A percentile compares a stretch with the other conserved stretches of the same genome.
phyloP scores from a whole-genome alignment of 2,329 filamentous ascomycete genomes.

The Xylariales sp. region DNA sequence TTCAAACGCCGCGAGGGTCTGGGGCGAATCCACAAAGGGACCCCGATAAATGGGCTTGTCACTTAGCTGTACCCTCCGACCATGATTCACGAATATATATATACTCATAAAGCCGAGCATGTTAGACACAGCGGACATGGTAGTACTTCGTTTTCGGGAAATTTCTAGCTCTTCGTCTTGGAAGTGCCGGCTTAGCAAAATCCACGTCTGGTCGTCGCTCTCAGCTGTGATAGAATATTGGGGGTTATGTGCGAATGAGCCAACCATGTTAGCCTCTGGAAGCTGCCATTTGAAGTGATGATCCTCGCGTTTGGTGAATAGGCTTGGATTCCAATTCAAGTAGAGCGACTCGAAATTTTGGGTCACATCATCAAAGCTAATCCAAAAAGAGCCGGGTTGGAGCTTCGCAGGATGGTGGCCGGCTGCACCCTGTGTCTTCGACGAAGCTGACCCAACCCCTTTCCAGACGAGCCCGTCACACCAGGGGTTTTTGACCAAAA shows the following conservation, averaged over 20 bases:
- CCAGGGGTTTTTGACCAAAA: constrained; percentile 97
- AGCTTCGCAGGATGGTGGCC: constrained; percentile 49
- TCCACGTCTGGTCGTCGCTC: constrained; percentile 76
- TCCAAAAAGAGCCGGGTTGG: constrained; percentile 89
- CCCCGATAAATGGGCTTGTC: constrained; percentile 78
- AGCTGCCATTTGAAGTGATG: constrained; percentile 88
- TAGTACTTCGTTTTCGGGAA: constrained; percentile 56
- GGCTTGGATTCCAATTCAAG: constrained; percentile 92
- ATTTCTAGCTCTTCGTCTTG: constrained; percentile 73
- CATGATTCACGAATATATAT: constrained; percentile 79
- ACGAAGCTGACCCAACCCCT: constrained; percentile 57
- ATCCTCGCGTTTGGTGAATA: constrained; percentile 86
- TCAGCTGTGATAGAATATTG: constrained; percentile 77
- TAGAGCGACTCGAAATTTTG: constrained; percentile 97
- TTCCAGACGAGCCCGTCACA: constrained; percentile 82
- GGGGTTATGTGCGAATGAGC: constrained; percentile 72
- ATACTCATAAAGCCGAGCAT: constrained; percentile 87
- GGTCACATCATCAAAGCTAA: constrained; percentile 85
- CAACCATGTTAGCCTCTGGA: constrained; percentile 58
- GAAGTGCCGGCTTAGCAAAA: constrained; percentile 89
- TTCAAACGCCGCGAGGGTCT: constrained; percentile 84
- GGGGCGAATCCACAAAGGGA: constrained; percentile 93
- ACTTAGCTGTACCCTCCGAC: constrained; percentile 78
- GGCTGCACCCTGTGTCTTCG: constrained; percentile 31
- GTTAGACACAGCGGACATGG: constrained; percentile 58